These are phyloP conservation scores for Asterionellopsis glacialis DNA, from an alignment of 108 stramenopile genomes.

Conservation along the genomic window DNA sequence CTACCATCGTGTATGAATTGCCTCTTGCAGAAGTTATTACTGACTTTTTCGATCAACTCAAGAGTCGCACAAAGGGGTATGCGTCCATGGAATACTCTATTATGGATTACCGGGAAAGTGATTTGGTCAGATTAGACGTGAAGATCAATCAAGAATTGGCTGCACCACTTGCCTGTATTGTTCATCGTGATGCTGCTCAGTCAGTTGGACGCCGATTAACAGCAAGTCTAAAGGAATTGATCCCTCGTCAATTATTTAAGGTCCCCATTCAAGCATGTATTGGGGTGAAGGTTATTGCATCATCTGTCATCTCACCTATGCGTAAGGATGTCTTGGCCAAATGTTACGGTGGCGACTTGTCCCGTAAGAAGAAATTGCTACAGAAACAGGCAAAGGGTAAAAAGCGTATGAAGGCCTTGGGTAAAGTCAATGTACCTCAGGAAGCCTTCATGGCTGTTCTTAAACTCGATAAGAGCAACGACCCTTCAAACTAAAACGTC, in stretches of 20 bases:
- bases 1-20: slow-evolving; percentile 85
- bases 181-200: slow-evolving; percentile 90
- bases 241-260: slow-evolving; percentile 98
- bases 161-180: slow-evolving; percentile 89
- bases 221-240: slow-evolving; percentile 86
- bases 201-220: slow-evolving; percentile 72
- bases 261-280: slow-evolving; percentile 96
- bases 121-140: slow-evolving; percentile 94
- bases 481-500: not conserved
- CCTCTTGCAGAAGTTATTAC: slow-evolving; percentile 95
- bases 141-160: slow-evolving; percentile 95
- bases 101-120: slow-evolving; percentile 83
- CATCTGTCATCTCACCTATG: slow-evolving; percentile 87
- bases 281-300: slow-evolving; percentile 89
- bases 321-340: slow-evolving; percentile 99
- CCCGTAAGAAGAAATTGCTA: slow-evolving; percentile 97
- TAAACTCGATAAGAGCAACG: slow-evolving; percentile 44
- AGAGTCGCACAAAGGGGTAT: slow-evolving; percentile 95
- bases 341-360: slow-evolving; percentile 97
- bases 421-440: slow-evolving; percentile 97
- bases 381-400: slow-evolving; percentile 99
- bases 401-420: slow-evolving; percentile 98
- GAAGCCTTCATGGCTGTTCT: slow-evolving; percentile 98
- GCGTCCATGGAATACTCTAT: slow-evolving; percentile 96
- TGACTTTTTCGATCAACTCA: slow-evolving; percentile 97